Base-by-base conservation (phyloP, 805 yeast genomes). In the Clavispora vitiphila region DNA sequence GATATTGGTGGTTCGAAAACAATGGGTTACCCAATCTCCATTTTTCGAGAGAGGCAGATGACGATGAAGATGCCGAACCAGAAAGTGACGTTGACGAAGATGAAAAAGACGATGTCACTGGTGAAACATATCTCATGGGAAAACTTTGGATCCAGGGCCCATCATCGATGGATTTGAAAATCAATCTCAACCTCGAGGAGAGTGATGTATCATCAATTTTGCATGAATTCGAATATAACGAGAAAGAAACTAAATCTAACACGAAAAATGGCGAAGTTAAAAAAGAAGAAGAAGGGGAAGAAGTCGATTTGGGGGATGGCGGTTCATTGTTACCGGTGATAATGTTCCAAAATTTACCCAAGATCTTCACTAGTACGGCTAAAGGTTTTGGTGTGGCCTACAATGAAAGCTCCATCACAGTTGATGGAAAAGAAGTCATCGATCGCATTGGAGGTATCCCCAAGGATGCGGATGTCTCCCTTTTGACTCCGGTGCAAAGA, bases 1-100 rank as follows among this genome's bases (percentile, higher is more conserved):
- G 90, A 49, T 93, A 91, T 60, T 93, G 96, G 95, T 93, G 96
- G 96, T 80, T 89, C 57, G 98, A 91, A 55, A 72, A 74, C 48
- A 83, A 84, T 55, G 99, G 98, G 0, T 69, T 88, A 37, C 87
- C 89, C 4, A 69, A 71, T 7, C 54, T 72, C 29, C 70, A 67
- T 39, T 51, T 45, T 25, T 40, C 49, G 14, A 47, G 52, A 2
- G 52, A 38, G 14, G 67, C 67, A 10, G 74, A 58, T 0, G 77
- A 67, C 1, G 54, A 50, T 23, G 72, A 70, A 10, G 67, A 65
- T 2, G 74, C 69, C 1, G 69, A 68, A 1, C 71, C 65, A 0
- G 65, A 55, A 12, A 55, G 56, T 20, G 60, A 56, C 8, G 57
- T 57, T 3, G 66, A 64, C 9, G 72, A 65, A 5, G 76, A 72